These are phyloP conservation scores for Phytophthora hybrid DNA, from an alignment of 352 stramenopile genomes.

Conservation along the genomic window DNA sequence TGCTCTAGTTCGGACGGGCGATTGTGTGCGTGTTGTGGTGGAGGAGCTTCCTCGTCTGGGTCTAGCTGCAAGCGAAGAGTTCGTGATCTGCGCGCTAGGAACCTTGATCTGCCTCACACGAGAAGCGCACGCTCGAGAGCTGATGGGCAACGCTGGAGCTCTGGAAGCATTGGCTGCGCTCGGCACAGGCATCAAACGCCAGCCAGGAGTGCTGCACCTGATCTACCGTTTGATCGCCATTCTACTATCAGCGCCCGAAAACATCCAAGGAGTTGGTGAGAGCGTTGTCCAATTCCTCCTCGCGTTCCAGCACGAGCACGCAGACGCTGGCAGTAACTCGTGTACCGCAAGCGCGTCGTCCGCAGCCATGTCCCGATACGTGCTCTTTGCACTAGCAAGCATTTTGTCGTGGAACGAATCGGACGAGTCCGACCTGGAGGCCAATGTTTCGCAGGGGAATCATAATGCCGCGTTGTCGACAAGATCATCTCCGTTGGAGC, in stretches of 20 bases:
- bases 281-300: slow-evolving; percentile 69
- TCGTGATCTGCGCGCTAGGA: slow-evolving; percentile 52
- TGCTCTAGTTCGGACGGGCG: slow-evolving; percentile 49
- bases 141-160: slow-evolving; percentile 47
- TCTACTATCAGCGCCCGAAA: slow-evolving; percentile 55
- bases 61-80: slow-evolving; percentile 33
- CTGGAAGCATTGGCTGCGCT: slow-evolving; percentile 54
- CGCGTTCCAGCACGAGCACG: slow-evolving; percentile 44
- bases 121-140: slow-evolving; percentile 44
- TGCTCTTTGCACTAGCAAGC: slow-evolving; percentile 66
- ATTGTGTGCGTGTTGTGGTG: slow-evolving; percentile 58
- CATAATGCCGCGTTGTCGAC: slow-evolving; percentile 3
- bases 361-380: slow-evolving; percentile 58
- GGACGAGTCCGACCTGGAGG: slow-evolving; percentile 22
- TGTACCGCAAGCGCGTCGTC: background rate
- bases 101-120: slow-evolving; percentile 47
- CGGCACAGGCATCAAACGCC: slow-evolving; percentile 16
- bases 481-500: slow-evolving; percentile 9
- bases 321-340: background rate
- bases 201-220: slow-evolving; percentile 29
- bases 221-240: slow-evolving; percentile 66
- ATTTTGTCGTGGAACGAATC: slow-evolving; percentile 70
- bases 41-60: slow-evolving; percentile 47
- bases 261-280: slow-evolving; percentile 52
- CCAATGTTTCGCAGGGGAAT: slow-evolving; percentile 1